Evolutionary conservation across 257 asterid species (phyloP).

Genomic region (Solanum sejunctum): DNA sequence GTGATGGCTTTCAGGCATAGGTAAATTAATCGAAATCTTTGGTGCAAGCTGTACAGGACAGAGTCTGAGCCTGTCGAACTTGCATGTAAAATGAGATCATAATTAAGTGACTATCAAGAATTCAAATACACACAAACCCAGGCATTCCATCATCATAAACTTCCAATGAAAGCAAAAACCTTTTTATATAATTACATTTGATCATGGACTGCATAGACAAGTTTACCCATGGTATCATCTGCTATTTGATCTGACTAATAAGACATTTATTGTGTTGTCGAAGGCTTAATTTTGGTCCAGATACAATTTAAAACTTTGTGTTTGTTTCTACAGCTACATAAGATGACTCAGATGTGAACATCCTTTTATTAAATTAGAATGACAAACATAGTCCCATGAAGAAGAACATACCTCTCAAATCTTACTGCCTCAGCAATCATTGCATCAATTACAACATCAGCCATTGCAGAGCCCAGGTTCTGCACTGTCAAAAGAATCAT

Average conservation of each 20-base stretch:
- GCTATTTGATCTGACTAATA: not conserved
- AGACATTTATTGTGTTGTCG: not conserved
- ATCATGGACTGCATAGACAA: not conserved
- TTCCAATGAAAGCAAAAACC: not conserved
- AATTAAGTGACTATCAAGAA: not conserved
- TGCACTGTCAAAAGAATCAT: constrained; percentile 80
- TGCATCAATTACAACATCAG: constrained; percentile 96
- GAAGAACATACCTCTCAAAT: constrained; percentile 55
- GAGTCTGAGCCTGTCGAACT: not conserved
- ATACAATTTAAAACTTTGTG: not conserved
- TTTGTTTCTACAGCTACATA: not conserved
- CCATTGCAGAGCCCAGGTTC: constrained; percentile 97
- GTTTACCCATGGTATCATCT: not conserved
- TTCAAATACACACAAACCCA: not conserved
- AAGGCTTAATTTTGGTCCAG: not conserved
- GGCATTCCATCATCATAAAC: not conserved
- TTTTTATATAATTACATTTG: not conserved
- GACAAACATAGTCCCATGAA: not conserved
- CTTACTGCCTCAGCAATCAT: constrained; percentile 98
- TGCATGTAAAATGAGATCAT: not conserved
- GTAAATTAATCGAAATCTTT: not conserved
- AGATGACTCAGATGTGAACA: not conserved
- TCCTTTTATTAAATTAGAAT: not conserved
- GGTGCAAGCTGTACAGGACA: not conserved
- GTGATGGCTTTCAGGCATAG: not conserved